Percentiles rank a stretch among this genome's conserved stretches.
These are phyloP conservation scores for Yamadazyma conglobata DNA, from an alignment of 1,139 yeast genomes.

Conservation along the genomic window DNA sequence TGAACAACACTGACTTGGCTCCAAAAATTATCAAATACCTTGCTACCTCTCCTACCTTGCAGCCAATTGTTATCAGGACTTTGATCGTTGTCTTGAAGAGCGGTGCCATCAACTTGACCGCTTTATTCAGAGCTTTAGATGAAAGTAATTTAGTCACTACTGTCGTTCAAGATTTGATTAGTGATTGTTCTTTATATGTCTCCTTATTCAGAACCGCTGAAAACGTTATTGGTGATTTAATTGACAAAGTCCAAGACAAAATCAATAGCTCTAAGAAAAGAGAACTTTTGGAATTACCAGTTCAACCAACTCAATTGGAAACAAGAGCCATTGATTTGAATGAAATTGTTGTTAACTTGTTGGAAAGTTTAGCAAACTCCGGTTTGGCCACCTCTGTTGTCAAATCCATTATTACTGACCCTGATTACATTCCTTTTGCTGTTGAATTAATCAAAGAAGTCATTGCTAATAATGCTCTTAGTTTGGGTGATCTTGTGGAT, in stretches of 20 bases:
- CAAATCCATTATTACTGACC: slow-evolving; percentile 37
- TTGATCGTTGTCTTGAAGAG: slow-evolving; percentile 31
- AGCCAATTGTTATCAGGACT: slow-evolving; percentile 34
- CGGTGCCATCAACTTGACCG: slow-evolving; percentile 29
- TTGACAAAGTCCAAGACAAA: slow-evolving; percentile 23
- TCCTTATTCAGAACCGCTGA: slow-evolving; percentile 34
- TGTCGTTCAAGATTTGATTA: slow-evolving; percentile 37
- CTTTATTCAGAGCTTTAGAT: slow-evolving; percentile 38
- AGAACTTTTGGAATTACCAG: slow-evolving; percentile 12
- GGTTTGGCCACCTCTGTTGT: slow-evolving; percentile 45
- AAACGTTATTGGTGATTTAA: slow-evolving; percentile 26
- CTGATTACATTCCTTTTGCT: slow-evolving; percentile 37
- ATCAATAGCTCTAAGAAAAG: slow-evolving; percentile 20
- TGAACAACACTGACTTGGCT: slow-evolving; percentile 38
- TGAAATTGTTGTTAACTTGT: slow-evolving; percentile 33
- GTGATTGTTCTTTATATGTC: slow-evolving; percentile 41
- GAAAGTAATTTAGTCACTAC: slow-evolving; percentile 35
- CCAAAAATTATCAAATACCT: slow-evolving; percentile 36
- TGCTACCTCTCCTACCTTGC: slow-evolving; percentile 31
- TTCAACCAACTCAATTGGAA: slow-evolving; percentile 10
- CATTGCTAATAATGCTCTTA: slow-evolving; percentile 29
- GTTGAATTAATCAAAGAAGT: slow-evolving; percentile 31
- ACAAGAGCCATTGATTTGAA: slow-evolving; percentile 21
- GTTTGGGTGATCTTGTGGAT: slow-evolving; percentile 23
- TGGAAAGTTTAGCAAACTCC: slow-evolving; percentile 39